phyloP scores from a whole-genome alignment of 2,329 filamentous ascomycete species.

The Colletotrichum tropicicola region DNA sequence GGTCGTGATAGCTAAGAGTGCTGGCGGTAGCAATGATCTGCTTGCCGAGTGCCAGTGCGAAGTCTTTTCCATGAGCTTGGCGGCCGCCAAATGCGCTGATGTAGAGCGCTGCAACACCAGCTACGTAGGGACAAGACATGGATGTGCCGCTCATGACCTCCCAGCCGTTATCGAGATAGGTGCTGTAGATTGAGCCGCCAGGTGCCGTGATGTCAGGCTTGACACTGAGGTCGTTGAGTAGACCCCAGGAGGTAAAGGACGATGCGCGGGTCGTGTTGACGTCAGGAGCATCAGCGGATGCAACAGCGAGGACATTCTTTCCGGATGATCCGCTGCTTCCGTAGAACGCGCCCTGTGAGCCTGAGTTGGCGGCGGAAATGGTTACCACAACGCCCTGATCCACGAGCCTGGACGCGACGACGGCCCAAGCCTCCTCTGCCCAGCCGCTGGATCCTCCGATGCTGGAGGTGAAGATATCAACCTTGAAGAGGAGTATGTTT shows the following conservation, averaged over 20 bases:
- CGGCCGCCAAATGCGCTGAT: conserved; percentile 43
- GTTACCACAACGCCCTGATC: conserved; percentile 57
- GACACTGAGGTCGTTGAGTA: conserved; percentile 50
- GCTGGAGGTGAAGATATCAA: conserved; percentile 53
- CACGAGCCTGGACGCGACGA: conserved; percentile 50
- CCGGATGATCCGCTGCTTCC: conserved; percentile 50
- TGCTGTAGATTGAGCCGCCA: conserved; percentile 50
- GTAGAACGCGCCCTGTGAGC: conserved; percentile 57
- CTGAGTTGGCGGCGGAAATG: conserved; percentile 61
- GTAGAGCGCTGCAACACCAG: conserved; percentile 50
- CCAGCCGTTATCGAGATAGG: conserved; percentile 47
- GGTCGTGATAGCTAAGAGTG: conserved; percentile 36
- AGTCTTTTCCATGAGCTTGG: conserved; percentile 38
- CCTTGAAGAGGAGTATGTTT: background rate
- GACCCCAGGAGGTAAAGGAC: conserved; percentile 53
- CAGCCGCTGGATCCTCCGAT: conserved; percentile 50
- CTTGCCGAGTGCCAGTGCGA: conserved; percentile 37
- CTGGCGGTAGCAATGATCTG: conserved; percentile 44
- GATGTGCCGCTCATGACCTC: conserved; percentile 56
- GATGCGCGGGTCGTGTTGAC: background rate
- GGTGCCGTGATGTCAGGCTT: conserved; percentile 54
- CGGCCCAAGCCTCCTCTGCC: conserved; percentile 51
- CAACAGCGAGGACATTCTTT: conserved; percentile 52
- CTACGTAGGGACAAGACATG: conserved; percentile 57
- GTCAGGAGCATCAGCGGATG: conserved; percentile 43